Evolutionary conservation across 1,284 basidiomycete species (phyloP).

Genomic region (Microstroma glucosiphilum): DNA sequence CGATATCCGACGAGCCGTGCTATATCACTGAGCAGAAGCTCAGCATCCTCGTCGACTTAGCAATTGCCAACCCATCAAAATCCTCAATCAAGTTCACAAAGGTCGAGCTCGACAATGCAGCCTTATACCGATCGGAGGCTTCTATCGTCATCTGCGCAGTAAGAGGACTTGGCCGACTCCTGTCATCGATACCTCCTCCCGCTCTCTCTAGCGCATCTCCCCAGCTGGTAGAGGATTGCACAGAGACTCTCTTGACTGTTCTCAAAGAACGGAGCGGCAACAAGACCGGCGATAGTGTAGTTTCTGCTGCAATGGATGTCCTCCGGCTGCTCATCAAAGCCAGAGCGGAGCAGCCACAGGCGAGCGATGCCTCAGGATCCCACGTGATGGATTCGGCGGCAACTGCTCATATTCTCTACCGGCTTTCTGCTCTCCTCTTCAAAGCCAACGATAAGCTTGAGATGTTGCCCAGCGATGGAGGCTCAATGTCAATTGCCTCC

Average conservation of each 20-base stretch:
- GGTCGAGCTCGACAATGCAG: neutral
- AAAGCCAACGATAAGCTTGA: neutral
- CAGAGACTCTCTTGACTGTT: neutral
- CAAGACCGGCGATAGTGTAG: neutral
- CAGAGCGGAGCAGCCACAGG: neutral
- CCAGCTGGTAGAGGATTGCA: neutral
- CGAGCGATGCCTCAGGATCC: neutral
- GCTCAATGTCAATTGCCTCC: slow-evolving; percentile 1
- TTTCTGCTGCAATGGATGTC: neutral
- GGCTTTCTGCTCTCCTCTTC: neutral
- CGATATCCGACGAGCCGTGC: slow-evolving; percentile 27
- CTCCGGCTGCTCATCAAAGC: neutral
- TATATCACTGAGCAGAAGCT: slow-evolving; percentile 36
- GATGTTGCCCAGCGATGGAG: neutral
- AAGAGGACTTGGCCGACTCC: slow-evolving; percentile 1
- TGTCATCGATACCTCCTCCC: neutral
- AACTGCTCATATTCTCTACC: neutral
- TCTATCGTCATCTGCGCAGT: neutral
- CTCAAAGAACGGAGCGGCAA: slow-evolving; percentile 4
- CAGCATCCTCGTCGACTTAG: slow-evolving; percentile 21
- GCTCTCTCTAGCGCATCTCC: neutral
- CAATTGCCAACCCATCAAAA: neutral
- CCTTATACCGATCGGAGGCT: neutral
- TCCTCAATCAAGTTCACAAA: neutral
- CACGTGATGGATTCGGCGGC: neutral